A percentile compares a stretch with the other conserved stretches of the same genome.
Evolutionary conservation across 2,329 filamentous ascomycete genomes (phyloP).

Genomic region (Aspergillus unguis): DNA sequence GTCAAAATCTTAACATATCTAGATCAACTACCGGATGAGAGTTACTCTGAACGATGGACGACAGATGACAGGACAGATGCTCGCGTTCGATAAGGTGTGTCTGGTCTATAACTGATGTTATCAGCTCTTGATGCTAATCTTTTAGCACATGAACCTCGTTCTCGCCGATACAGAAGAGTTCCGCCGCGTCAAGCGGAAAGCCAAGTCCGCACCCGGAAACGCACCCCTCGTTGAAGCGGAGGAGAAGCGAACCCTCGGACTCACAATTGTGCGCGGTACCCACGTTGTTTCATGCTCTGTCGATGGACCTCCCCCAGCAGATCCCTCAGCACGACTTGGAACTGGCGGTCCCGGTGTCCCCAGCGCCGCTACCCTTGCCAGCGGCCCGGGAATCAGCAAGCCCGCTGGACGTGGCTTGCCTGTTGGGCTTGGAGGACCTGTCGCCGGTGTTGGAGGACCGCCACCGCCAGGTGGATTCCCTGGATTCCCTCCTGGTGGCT

Average conservation of each 20-base stretch:
- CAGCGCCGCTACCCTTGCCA: conserved; percentile 62
- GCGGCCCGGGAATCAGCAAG: conserved; percentile 85
- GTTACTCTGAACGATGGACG: conserved; percentile 92
- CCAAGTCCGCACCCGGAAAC: conserved; percentile 61
- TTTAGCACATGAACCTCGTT: conserved; percentile 96
- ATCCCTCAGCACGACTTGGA: conserved; percentile 85
- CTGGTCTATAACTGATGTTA: neutral
- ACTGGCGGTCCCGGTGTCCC: conserved; percentile 63
- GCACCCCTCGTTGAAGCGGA: conserved; percentile 76
- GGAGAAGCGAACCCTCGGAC: conserved; percentile 94
- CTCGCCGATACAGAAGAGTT: conserved; percentile 98
- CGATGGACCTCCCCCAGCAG: conserved; percentile 90
- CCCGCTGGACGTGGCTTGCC: conserved; percentile 83
- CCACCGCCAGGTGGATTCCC: conserved; percentile 59
- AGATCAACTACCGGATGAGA: conserved; percentile 99
- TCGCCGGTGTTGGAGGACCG: conserved; percentile 78
- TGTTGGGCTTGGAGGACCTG: conserved; percentile 81
- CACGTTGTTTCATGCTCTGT: conserved; percentile 94
- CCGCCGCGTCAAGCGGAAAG: conserved; percentile 82
- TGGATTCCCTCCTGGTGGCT: conserved; percentile 51
- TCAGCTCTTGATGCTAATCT: conserved; percentile 6
- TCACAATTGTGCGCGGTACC: conserved; percentile 90
- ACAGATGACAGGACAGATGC: conserved; percentile 96
- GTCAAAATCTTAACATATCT: conserved; percentile 46
- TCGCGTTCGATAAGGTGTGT: conserved; percentile 91